A percentile compares a stretch with the other conserved stretches of the same genome.
phyloP scores from a whole-genome alignment of 78 protist species.

The Reticulomyxa filosa region DNA sequence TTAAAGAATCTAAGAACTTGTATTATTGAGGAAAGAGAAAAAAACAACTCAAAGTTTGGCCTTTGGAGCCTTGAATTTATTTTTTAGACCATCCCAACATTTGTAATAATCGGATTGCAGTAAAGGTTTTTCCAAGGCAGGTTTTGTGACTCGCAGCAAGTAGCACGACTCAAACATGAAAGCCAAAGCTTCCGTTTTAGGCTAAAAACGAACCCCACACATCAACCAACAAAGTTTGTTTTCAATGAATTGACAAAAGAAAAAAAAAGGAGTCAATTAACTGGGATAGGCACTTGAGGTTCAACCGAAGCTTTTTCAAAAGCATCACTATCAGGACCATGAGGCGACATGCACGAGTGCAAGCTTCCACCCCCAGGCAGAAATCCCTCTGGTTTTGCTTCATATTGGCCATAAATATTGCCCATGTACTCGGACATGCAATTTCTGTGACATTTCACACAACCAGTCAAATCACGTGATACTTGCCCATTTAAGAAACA shows the following conservation, averaged over 20 bases:
- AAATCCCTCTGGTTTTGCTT: slow-evolving; percentile 58
- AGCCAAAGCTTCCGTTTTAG: background rate
- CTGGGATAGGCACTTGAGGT: too few relatives aligned
- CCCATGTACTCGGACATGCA: slow-evolving; percentile 89
- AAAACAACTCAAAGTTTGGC: too few relatives aligned
- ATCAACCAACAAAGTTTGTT: too few relatives aligned
- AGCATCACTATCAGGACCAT: slow-evolving; percentile 2
- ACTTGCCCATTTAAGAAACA: too few relatives aligned
- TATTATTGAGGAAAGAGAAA: too few relatives aligned
- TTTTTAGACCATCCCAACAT: background rate
- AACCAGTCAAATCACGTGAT: too few relatives aligned
- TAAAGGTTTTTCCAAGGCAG: background rate
- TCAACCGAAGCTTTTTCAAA: background rate
- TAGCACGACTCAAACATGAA: slow-evolving; percentile 13
- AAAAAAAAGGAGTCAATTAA: too few relatives aligned
- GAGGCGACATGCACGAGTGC: slow-evolving; percentile 49
- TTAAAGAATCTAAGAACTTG: too few relatives aligned
- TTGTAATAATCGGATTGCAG: background rate
- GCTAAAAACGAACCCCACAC: too few relatives aligned
- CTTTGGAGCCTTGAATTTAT: background rate
- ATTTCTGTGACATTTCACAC: too few relatives aligned
- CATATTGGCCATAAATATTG: slow-evolving; percentile 61
- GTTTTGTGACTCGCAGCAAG: background rate
- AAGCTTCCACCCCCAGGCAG: slow-evolving; percentile 39
- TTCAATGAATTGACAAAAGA: too few relatives aligned